Evolutionary conservation across 2,329 filamentous ascomycete genomes (phyloP).

Genomic region (Phaeosphaeriaceae sp.): DNA sequence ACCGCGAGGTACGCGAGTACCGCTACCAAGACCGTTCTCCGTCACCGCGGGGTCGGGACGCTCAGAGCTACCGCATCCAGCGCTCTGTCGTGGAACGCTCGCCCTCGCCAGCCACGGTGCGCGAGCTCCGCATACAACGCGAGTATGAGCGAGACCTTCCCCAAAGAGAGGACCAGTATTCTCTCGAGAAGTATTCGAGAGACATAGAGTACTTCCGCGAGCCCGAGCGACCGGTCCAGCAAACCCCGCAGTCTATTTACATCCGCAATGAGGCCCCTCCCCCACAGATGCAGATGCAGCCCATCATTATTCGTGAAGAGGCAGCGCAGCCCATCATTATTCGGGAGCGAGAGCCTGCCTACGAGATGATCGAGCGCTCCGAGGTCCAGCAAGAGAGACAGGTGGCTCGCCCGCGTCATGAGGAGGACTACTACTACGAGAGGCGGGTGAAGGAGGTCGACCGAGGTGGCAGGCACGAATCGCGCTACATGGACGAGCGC

Average conservation of each 20-base stretch:
- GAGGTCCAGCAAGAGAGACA: conserved; percentile 60
- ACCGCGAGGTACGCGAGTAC: conserved; percentile 47
- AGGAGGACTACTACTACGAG: conserved; percentile 70
- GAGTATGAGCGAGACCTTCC: conserved; percentile 46
- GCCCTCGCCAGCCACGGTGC: conserved; percentile 51
- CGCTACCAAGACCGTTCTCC: conserved; percentile 48
- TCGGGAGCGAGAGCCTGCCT: conserved; percentile 63
- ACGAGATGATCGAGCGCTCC: conserved; percentile 66
- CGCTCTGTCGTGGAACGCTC: conserved; percentile 57
- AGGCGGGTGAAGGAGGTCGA: conserved; percentile 64
- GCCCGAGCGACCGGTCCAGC: conserved; percentile 26
- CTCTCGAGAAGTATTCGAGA: conserved; percentile 61
- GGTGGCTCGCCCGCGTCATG: conserved; percentile 55
- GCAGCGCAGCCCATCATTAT: conserved; percentile 57
- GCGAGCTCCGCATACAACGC: conserved; percentile 42
- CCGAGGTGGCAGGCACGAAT: conserved; percentile 53
- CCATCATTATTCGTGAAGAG: conserved; percentile 65
- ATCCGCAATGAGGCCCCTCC: conserved; percentile 56
- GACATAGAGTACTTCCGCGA: conserved; percentile 61
- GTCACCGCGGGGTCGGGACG: conserved; percentile 55
- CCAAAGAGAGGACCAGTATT: conserved; percentile 41
- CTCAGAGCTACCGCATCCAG: conserved; percentile 61
- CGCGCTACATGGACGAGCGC: conserved; percentile 46
- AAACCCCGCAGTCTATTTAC: conserved; percentile 55
- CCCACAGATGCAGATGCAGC: conserved; percentile 56